Conservation (phyloP, 1,284 basidiomycete genomes). For the Ganoderma resinaceum region DNA sequence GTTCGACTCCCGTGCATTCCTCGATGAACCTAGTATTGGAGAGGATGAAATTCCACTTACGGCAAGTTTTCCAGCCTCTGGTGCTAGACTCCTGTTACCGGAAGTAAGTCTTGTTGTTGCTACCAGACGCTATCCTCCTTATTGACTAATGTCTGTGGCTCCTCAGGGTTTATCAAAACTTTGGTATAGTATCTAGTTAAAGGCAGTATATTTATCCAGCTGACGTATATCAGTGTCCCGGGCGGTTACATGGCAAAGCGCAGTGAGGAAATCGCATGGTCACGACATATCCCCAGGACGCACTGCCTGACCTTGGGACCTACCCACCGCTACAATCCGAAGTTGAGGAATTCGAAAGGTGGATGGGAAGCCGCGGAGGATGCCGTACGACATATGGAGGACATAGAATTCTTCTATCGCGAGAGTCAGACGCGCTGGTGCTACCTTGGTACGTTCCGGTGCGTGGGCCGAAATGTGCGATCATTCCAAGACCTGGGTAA, state of each 20-base stretch:
- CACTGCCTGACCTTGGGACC: conserved; percentile 22
- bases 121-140: not conserved
- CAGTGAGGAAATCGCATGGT: conserved; percentile 22
- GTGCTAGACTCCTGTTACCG: not conserved
- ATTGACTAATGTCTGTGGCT: not conserved
- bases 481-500: not conserved
- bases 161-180: not conserved
- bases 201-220: not conserved
- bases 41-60: not conserved
- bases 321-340: conserved; percentile 24
- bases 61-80: not conserved
- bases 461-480: conserved; percentile 11
- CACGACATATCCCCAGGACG: not conserved
- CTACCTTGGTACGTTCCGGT: conserved; percentile 30
- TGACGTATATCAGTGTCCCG: conserved; percentile 11
- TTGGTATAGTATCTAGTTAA: not conserved
- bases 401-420: conserved; percentile 26
- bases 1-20: conserved; percentile 4
- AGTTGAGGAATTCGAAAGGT: conserved; percentile 11
- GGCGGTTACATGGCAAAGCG: conserved; percentile 11
- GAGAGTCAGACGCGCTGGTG: conserved; percentile 14
- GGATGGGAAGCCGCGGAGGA: conserved; percentile 19
- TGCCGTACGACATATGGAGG: not conserved
- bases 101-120: not conserved
- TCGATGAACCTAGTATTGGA: not conserved